These are phyloP conservation scores for Fusarium nematophilum DNA, from an alignment of 2,329 filamentous ascomycete species.

Conservation along the genomic window DNA sequence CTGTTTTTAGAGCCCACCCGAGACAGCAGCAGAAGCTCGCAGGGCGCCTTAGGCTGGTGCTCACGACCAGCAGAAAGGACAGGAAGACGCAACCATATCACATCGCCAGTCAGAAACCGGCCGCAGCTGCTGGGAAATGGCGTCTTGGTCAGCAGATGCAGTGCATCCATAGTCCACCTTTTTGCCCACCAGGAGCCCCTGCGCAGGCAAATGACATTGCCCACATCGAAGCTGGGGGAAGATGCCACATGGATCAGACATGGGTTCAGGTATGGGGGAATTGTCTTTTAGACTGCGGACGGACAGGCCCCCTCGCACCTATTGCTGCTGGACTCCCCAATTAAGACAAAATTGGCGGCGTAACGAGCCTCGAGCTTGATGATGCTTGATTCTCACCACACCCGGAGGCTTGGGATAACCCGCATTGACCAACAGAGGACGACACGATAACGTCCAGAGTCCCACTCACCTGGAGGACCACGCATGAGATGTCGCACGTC, in stretches of 20 bases:
- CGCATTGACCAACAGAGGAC: slow-evolving; percentile 16
- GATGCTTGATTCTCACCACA: not conserved
- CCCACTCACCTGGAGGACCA: not conserved
- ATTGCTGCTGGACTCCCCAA: not conserved
- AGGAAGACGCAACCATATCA: slow-evolving; percentile 11
- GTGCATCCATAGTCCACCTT: not conserved
- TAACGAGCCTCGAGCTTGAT: too few relatives aligned
- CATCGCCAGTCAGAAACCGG: slow-evolving; percentile 6
- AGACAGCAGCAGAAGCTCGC: slow-evolving; percentile 5
- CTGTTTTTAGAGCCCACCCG: slow-evolving; percentile 7
- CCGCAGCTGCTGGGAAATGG: slow-evolving; percentile 7
- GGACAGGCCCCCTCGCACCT: slow-evolving; percentile 1
- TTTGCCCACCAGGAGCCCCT: not conserved
- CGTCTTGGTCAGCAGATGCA: slow-evolving; percentile 19
- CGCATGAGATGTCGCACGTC: slow-evolving; percentile 16
- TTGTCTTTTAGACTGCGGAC: slow-evolving; percentile 3
- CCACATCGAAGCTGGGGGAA: slow-evolving; percentile 27
- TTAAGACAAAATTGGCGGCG: not conserved
- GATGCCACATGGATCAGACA: slow-evolving; percentile 30
- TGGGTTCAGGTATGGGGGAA: slow-evolving; percentile 34
- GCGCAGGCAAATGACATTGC: slow-evolving; percentile 24
- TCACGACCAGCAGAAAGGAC: too few relatives aligned
- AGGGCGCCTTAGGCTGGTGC: too few relatives aligned
- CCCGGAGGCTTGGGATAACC: slow-evolving; percentile 2
- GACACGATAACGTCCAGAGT: not conserved